These are phyloP conservation scores for Exsudoporus frostii DNA, from an alignment of 768 basidiomycete species.

Conservation along the genomic window DNA sequence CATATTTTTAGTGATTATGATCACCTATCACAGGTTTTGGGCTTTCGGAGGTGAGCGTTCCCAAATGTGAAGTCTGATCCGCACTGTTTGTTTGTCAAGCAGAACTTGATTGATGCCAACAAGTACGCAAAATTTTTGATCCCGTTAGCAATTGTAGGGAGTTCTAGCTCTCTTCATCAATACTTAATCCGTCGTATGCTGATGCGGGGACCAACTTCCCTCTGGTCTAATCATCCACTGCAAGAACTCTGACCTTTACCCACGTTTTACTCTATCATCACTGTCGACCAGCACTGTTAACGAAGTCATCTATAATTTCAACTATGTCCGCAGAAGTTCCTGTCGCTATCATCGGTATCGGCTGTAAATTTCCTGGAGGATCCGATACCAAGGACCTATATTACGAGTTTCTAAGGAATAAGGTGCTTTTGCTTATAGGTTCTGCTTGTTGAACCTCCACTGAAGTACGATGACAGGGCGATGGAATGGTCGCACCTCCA, in stretches of 20 bases:
- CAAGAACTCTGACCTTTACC: neutral
- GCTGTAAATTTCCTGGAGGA: conserved; percentile 33
- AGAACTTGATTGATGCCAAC: conserved; percentile 10
- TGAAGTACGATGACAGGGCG: conserved; percentile 19
- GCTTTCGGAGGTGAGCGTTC: neutral
- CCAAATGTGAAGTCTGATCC: neutral
- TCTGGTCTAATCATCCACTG: neutral
- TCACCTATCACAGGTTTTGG: neutral
- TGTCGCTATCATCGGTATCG: conserved; percentile 31
- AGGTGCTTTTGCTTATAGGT: conserved; percentile 8
- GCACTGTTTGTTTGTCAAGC: neutral
- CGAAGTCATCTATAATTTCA: conserved; percentile 1
- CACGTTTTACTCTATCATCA: neutral
- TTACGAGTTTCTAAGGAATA: conserved; percentile 30
- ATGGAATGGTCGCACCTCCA: conserved; percentile 30
- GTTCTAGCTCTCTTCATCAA: neutral
- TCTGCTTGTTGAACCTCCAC: neutral
- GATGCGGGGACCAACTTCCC: neutral
- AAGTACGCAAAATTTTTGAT: neutral
- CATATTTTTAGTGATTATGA: neutral
- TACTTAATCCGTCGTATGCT: conserved; percentile 4
- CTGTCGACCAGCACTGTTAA: neutral
- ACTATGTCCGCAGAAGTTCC: conserved; percentile 30
- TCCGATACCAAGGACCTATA: conserved; percentile 31
- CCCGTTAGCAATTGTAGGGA: neutral